These are phyloP conservation scores for Colletotrichum chlorophyti DNA, from an alignment of 2,329 filamentous ascomycete species.

Conservation along the genomic window DNA sequence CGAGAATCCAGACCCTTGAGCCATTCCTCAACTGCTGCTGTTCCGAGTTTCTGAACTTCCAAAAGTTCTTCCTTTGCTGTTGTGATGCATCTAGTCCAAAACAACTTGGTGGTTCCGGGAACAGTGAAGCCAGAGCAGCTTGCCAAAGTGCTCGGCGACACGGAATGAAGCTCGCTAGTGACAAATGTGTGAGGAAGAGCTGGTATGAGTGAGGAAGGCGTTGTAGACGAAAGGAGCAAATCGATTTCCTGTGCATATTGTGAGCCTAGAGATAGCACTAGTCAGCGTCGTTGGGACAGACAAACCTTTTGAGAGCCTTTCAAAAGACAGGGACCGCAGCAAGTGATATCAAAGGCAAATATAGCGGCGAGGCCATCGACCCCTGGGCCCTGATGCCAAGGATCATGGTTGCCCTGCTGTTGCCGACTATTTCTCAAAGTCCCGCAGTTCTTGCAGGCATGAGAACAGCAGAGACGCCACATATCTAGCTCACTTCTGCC, in stretches of 20 bases:
- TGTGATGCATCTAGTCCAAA: constrained; percentile 66
- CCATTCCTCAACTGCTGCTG: constrained; percentile 77
- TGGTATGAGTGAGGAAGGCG: constrained; percentile 66
- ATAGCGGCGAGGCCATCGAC: constrained; percentile 65
- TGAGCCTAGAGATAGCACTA: constrained; percentile 34
- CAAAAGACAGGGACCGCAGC: constrained; percentile 72
- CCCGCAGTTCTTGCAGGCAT: constrained; percentile 72
- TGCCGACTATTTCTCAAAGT: constrained; percentile 39
- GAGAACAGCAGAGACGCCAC: constrained; percentile 73
- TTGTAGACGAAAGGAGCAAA: constrained; percentile 66
- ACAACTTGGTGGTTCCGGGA: constrained; percentile 69
- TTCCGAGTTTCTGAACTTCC: constrained; percentile 69
- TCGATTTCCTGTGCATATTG: constrained; percentile 68
- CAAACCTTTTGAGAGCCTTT: constrained; percentile 70
- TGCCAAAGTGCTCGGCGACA: constrained; percentile 63
- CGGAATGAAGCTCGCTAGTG: constrained; percentile 65
- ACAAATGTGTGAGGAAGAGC: constrained; percentile 75
- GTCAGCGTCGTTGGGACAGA: constrained; percentile 16
- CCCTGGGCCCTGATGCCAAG: constrained; percentile 69
- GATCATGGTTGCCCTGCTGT: constrained; percentile 40
- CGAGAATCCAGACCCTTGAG: constrained; percentile 73
- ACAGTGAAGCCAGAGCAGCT: constrained; percentile 52
- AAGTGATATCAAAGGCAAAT: constrained; percentile 74
- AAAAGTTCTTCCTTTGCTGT: constrained; percentile 68
- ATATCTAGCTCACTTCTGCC: constrained; percentile 75